A percentile compares a stretch with the other conserved stretches of the same genome.
Evolutionary conservation across 768 basidiomycete species (phyloP).

Genomic region (Bullera alba): DNA sequence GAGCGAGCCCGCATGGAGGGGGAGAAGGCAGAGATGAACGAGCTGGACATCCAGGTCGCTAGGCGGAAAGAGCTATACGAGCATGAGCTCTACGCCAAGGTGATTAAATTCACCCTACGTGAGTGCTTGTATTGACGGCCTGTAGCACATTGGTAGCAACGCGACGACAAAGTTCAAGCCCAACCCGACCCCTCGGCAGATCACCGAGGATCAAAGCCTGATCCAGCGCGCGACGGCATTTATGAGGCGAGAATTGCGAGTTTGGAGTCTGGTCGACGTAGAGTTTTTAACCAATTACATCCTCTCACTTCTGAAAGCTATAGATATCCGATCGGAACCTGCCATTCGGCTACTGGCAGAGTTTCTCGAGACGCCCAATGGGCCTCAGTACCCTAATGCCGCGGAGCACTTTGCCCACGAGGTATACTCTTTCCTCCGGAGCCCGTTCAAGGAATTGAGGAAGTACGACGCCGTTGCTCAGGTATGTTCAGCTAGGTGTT

Average conservation of each 20-base stretch:
- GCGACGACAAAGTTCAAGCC: constrained; percentile 78
- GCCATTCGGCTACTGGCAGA: constrained; percentile 72
- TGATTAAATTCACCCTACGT: too few species aligned
- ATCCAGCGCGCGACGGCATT: constrained; percentile 64
- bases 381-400: constrained; percentile 58
- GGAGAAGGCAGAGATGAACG: constrained; percentile 55
- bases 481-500: constrained; percentile 48
- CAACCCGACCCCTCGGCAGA: constrained; percentile 77
- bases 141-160: constrained; percentile 85
- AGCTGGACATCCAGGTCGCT: constrained; percentile 66
- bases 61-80: constrained; percentile 73
- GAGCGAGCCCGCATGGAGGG: constrained; percentile 40
- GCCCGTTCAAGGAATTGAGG: constrained; percentile 76
- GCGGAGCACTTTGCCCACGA: constrained; percentile 96
- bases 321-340: constrained; percentile 78
- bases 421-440: constrained; percentile 79
- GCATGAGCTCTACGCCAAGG: constrained; percentile 77
- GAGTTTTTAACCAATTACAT: constrained; percentile 91
- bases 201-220: constrained; percentile 66
- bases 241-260: constrained; percentile 72
- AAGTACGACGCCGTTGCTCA: constrained; percentile 76
- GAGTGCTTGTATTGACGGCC: too few species aligned
- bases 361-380: constrained; percentile 64
- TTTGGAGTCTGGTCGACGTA: constrained; percentile 84
- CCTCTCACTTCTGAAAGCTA: constrained; percentile 79